These are phyloP conservation scores for Areca catechu DNA, from an alignment of 176 grass and related monocot genomes.

Conservation along the genomic window DNA sequence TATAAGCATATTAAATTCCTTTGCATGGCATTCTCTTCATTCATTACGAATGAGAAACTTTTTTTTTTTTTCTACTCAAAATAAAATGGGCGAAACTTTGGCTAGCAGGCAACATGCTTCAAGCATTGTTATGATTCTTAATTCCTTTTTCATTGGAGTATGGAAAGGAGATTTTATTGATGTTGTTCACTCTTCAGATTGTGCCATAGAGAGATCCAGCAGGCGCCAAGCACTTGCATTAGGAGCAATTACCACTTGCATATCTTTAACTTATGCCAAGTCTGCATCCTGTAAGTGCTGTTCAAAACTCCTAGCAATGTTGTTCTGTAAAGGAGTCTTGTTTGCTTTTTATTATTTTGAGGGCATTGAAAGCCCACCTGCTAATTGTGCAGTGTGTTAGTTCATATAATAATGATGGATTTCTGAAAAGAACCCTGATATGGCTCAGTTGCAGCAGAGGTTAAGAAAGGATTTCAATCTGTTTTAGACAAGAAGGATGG, in stretches of 20 bases:
- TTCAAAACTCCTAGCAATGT: neutral
- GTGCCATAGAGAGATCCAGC: too few relatives aligned
- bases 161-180: too few relatives aligned
- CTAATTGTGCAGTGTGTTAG: slow-evolving; percentile 7
- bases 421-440: slow-evolving; percentile 77
- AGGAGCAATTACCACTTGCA: slow-evolving; percentile 29
- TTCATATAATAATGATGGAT: slow-evolving; percentile 27
- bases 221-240: slow-evolving; percentile 43
- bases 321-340: neutral
- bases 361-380: neutral
- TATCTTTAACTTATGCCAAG: slow-evolving; percentile 30
- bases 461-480: slow-evolving; percentile 73
- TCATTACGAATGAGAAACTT: too few relatives aligned
- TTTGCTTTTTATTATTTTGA: neutral
- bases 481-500: slow-evolving; percentile 56
- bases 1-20: too few relatives aligned
- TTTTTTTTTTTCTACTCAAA: too few relatives aligned
- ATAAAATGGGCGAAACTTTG: too few relatives aligned
- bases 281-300: slow-evolving; percentile 56
- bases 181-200: too few relatives aligned
- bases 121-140: too few relatives aligned
- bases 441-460: slow-evolving; percentile 85
- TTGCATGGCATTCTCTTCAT: too few relatives aligned
- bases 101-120: too few relatives aligned
- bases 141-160: too few relatives aligned